Evolutionary conservation across 2,329 filamentous ascomycete genomes (phyloP), one percentile per base, ranked within the genome.

Genomic region (Penicillium hordei): DNA sequence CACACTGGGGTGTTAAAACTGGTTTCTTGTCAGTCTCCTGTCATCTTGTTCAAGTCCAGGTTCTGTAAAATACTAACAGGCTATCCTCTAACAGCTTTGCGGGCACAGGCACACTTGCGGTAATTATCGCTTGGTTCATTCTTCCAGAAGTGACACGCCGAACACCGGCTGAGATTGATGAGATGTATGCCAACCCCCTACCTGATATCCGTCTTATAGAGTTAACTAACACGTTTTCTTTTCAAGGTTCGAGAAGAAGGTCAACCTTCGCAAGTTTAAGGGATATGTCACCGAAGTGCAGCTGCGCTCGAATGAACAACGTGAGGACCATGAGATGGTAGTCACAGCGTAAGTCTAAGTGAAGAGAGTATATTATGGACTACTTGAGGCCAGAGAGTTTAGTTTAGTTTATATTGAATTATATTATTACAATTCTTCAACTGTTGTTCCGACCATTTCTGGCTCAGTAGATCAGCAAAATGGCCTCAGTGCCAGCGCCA

Each of bases 111-210:
- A 25, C 71, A 0, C 19, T 75, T 3, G 68, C 67, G 0, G 61
- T 66, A 0, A 44, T 75, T 6, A 49, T 80, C 4, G 76, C 78
- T 0, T 85, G 75, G 70, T 75, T 79, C 17, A 75, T 75, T 25
- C 71, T 85, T 0, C 83, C 83, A 0, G 83, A 85, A 63, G 82
- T 82, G 61, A 79, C 79, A 62, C 79, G 78, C 2, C 69, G 80
- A 31, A 80, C 71, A 7, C 72, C 78, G 1, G 75, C 70, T 38
- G 80, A 83, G 61, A 80, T 84, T 60, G 81, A 84, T 68, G 63
- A 69, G 44, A 62, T 73, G 71, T 72, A 64, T 66, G 76, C 70
- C 13, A n/a, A 27, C 15, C 17, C n/a, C 5, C 9, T n/a, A 27
- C 9, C 23, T 5, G 5, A 29, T 25, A 5, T 29, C 15, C 6